Conservation (phyloP, 2,329 filamentous ascomycete genomes). For the Macrophomina tecta region DNA sequence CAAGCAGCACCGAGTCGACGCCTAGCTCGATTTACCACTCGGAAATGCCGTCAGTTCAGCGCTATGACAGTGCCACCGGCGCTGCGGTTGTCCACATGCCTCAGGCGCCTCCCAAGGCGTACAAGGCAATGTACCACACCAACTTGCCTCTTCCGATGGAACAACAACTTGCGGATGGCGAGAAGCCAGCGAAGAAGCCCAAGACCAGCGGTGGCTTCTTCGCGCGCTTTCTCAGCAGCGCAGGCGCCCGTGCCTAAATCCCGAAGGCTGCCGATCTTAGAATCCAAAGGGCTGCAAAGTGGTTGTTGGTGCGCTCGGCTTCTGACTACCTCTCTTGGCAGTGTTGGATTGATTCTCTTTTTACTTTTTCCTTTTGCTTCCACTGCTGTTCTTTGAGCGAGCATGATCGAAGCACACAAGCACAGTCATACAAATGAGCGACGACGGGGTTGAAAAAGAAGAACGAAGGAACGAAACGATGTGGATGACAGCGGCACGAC, state of each 20-base stretch:
- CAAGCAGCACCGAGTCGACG: constrained; percentile 39
- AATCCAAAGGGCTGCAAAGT: neutral
- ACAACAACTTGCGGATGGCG: constrained; percentile 39
- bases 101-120: constrained; percentile 36
- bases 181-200: constrained; percentile 48
- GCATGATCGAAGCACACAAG: constrained; percentile 11
- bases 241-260: constrained; percentile 6
- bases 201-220: constrained; percentile 36
- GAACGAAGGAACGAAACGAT: constrained; percentile 23
- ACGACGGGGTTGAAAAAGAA: constrained; percentile 1
- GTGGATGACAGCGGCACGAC: constrained; percentile 19
- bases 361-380: constrained; percentile 3
- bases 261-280: neutral
- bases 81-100: constrained; percentile 53
- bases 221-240: constrained; percentile 28
- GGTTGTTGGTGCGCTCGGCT: neutral
- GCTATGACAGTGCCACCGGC: constrained; percentile 50
- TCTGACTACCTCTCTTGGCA: neutral
- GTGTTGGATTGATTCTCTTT: neutral
- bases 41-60: constrained; percentile 38
- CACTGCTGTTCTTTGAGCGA: constrained; percentile 18
- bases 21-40: constrained; percentile 43
- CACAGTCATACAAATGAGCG: constrained; percentile 3
- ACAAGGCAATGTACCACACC: constrained; percentile 30
- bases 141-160: constrained; percentile 31